Evolutionary conservation across 2,329 filamentous ascomycete genomes (phyloP).

Genomic region (Trichoderma breve): DNA sequence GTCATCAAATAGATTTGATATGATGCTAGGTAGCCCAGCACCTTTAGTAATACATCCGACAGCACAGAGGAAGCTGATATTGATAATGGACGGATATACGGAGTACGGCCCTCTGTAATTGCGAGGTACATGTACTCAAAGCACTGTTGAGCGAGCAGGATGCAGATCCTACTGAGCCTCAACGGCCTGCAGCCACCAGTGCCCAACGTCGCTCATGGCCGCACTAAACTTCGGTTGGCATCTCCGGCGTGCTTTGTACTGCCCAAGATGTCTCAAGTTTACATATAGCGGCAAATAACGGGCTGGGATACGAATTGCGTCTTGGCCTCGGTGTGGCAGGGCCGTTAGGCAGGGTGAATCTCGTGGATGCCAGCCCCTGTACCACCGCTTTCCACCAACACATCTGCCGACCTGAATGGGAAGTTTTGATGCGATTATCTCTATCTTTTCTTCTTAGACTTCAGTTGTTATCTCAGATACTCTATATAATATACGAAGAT

Average conservation of each 20-base stretch:
- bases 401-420: background rate
- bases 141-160: background rate
- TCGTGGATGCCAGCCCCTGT: background rate
- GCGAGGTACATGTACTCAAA: background rate
- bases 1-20: background rate
- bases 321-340: background rate
- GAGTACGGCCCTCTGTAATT: background rate
- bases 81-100: background rate
- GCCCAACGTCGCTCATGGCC: background rate
- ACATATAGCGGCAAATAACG: conserved; percentile 2
- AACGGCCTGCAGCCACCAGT: background rate
- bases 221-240: background rate
- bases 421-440: background rate
- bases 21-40: background rate
- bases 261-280: background rate
- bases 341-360: background rate
- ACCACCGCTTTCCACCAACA: background rate
- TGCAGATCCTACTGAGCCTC: conserved; percentile 12
- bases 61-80: background rate
- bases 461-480: background rate
- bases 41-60: background rate
- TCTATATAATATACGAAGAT: background rate
- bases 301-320: background rate
- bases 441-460: background rate
- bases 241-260: background rate